Evolutionary conservation across 768 basidiomycete genomes (phyloP).

Genomic region (Trametes coccinea): DNA sequence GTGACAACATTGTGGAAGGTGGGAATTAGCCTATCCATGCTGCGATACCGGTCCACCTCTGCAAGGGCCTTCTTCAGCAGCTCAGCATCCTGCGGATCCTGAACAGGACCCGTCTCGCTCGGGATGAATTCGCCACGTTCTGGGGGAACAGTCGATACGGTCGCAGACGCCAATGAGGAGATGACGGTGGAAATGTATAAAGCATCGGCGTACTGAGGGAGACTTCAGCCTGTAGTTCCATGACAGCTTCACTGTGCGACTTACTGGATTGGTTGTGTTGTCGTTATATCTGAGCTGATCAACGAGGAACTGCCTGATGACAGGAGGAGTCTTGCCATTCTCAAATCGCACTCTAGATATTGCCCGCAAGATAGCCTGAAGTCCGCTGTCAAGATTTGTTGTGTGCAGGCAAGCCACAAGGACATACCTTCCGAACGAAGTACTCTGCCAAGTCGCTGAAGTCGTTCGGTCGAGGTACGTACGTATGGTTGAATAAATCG

Average conservation of each 20-base stretch:
- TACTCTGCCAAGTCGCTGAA: constrained; percentile 92
- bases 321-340: constrained; percentile 80
- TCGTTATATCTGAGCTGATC: constrained; percentile 96
- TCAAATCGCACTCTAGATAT: constrained; percentile 86
- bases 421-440: constrained; percentile 85
- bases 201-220: constrained; percentile 79
- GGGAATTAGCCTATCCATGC: constrained; percentile 93
- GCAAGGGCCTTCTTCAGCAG: constrained; percentile 73
- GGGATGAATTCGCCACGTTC: constrained; percentile 79
- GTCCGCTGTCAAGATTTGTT: background rate
- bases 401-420: background rate
- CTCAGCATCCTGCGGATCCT: constrained; percentile 66
- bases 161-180: constrained; percentile 76
- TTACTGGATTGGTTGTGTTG: constrained; percentile 85
- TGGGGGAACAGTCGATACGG: constrained; percentile 73
- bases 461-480: constrained; percentile 94
- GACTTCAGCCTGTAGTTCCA: background rate
- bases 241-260: constrained; percentile 32
- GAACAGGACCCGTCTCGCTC: constrained; percentile 64
- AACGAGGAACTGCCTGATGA: constrained; percentile 85
- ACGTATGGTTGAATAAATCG: constrained; percentile 83
- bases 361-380: constrained; percentile 74
- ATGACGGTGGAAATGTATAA: constrained; percentile 89
- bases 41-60: constrained; percentile 89
- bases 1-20: constrained; percentile 94